Base-by-base conservation (phyloP, 495 filamentous ascomycete genomes). In the Collariella sp. region DNA sequence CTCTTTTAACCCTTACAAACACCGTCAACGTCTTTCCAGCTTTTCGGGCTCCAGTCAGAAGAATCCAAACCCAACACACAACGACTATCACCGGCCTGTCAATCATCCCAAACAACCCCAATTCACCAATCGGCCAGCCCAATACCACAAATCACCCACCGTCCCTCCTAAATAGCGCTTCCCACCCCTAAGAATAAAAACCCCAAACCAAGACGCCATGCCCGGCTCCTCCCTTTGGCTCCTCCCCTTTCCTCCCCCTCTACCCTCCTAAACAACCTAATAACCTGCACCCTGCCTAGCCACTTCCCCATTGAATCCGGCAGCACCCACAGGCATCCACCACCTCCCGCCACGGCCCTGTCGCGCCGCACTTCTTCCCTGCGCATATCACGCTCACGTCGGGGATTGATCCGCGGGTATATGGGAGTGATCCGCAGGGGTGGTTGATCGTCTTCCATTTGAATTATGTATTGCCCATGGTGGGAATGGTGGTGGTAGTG, bases 201-300 rank as follows among this genome's bases (percentile, higher is more conserved):
- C n/a, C n/a, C n/a, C n/a, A n/a, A n/a, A n/a, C n/a, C n/a, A n/a
- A n/a, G n/a, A n/a, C n/a, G n/a, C n/a, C 48, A 66, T 66, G 63
- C 53, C 63, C 5, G 61, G 59, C 49, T 62, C 62, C 20, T 67
- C 66, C 16, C 64, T 68, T 46, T 68, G 66, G 66, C 62, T 68
- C 24, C 42, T 65, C 36, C 66, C 66, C 11, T 64, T n/a, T 57
- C 7, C 56, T 59, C 49, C 64, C 64, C 31, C 56, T 67, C 53
- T 44, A 54, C 20, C 15, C 29, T 51, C 48, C 59, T 68, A 20
- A 46, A 36, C 16, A 54, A 40, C 19, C 66, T 67, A 40, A 68
- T 68, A 45, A 35, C 43, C 6, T 11, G 13, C 19, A 60, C 57
- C 16, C 57, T 68, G 22, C 66, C 64, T 22, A 3, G 58, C 18